Conservation (phyloP, 192 early-diverging fungal genomes). For the Coemansia sp. region DNA sequence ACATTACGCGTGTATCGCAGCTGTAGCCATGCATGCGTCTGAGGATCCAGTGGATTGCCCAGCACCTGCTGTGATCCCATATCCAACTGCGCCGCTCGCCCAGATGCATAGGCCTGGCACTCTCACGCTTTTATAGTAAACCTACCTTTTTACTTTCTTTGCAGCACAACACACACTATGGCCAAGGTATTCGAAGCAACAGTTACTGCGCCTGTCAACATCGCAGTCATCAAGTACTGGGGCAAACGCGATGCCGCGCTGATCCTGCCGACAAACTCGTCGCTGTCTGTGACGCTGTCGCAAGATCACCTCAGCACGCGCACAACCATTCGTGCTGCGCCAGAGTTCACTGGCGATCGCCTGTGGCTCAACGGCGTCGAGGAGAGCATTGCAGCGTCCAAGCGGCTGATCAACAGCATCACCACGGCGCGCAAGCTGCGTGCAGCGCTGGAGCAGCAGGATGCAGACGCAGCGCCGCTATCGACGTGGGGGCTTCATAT, state of each 20-base stretch:
- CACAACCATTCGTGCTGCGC: constrained; percentile 78
- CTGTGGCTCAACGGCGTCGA: constrained; percentile 97
- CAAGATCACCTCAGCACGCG: constrained; percentile 95
- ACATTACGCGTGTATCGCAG: constrained; percentile 32
- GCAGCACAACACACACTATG: constrained; percentile 3
- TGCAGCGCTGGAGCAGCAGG: constrained; percentile 62
- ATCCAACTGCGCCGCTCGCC: not conserved
- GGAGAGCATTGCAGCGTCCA: constrained; percentile 75
- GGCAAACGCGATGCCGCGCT: constrained; percentile 90
- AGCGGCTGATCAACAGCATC: constrained; percentile 84
- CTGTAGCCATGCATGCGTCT: constrained; percentile 18
- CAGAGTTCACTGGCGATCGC: constrained; percentile 65
- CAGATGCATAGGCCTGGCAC: not conserved
- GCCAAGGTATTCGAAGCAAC: constrained; percentile 61
- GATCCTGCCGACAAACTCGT: constrained; percentile 96
- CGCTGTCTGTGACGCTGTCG: constrained; percentile 92
- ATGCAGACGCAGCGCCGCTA: constrained; percentile 40
- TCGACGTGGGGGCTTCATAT: constrained; percentile 76
- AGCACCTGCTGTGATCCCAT: not conserved
- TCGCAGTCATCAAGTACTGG: constrained; percentile 99
- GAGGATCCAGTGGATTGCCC: no score
- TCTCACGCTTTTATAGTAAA: not conserved
- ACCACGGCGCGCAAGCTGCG: constrained; percentile 73
- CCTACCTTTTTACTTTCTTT: not conserved
- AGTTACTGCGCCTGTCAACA: constrained; percentile 96